A percentile compares a stretch with the other conserved stretches of the same genome.
Conservation (phyloP, 2,329 filamentous ascomycete genomes). For the Aspergillus versicolor region DNA sequence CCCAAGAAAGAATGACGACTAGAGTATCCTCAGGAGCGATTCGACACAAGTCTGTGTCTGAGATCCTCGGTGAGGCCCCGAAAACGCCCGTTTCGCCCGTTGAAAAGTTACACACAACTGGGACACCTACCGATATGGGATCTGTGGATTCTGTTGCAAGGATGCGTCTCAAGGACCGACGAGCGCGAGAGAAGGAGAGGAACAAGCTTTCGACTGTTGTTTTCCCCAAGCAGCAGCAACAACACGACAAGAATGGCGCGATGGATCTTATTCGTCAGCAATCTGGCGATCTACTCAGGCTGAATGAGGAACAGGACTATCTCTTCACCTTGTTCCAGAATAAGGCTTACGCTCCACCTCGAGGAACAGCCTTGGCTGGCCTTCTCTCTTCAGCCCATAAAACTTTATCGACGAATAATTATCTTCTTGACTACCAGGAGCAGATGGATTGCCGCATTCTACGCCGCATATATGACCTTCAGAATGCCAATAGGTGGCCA, state of each 20-base stretch:
- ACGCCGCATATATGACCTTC: conserved; percentile 82
- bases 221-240: conserved; percentile 66
- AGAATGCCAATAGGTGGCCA: conserved; percentile 90
- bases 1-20: conserved; percentile 63
- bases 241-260: conserved; percentile 48
- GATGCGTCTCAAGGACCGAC: conserved; percentile 49
- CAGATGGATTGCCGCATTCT: conserved; percentile 84
- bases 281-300: conserved; percentile 47
- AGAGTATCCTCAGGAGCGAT: conserved; percentile 69
- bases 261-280: conserved; percentile 39
- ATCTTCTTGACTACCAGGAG: conserved; percentile 79
- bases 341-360: conserved; percentile 55
- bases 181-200: conserved; percentile 57
- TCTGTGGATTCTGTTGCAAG: conserved; percentile 36
- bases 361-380: conserved; percentile 59
- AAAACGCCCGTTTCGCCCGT: conserved; percentile 33
- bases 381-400: conserved; percentile 83
- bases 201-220: conserved; percentile 72
- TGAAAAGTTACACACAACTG: conserved; percentile 39
- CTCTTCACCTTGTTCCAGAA: conserved; percentile 64
- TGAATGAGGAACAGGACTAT: conserved; percentile 57
- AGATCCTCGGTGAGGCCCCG: conserved; percentile 65
- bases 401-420: conserved; percentile 81
- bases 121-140: conserved; percentile 27
- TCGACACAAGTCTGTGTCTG: conserved; percentile 69